Percentiles rank a stretch among this genome's conserved stretches.
Conservation (phyloP, 495 filamentous ascomycete species). For the Penicillium canescens region DNA sequence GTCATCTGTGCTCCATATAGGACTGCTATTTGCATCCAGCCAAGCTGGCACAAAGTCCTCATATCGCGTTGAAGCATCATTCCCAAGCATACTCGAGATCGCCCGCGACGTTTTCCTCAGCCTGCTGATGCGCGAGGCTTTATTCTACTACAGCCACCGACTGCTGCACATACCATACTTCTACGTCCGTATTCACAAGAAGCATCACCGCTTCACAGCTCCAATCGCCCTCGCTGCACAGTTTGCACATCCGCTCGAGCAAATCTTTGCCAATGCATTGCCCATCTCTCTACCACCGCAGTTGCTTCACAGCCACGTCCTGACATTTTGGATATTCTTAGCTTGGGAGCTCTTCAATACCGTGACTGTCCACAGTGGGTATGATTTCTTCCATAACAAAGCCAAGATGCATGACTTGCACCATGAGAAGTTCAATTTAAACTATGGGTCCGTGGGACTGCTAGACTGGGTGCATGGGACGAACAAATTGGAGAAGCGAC, state of each 20-base stretch:
- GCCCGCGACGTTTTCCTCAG: slow-evolving; percentile 44
- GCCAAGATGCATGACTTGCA: slow-evolving; percentile 57
- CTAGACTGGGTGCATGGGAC: slow-evolving; percentile 41
- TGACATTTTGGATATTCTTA: slow-evolving; percentile 54
- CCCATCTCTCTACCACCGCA: slow-evolving; percentile 54
- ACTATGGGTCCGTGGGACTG: slow-evolving; percentile 37
- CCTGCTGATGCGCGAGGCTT: slow-evolving; percentile 47
- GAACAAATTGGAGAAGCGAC: slow-evolving; percentile 24
- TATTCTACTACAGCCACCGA: slow-evolving; percentile 60
- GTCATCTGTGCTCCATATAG: slow-evolving; percentile 35
- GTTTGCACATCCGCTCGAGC: slow-evolving; percentile 60
- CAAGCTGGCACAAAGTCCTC: slow-evolving; percentile 17
- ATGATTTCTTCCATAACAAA: slow-evolving; percentile 46
- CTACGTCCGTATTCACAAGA: slow-evolving; percentile 55
- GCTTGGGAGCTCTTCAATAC: slow-evolving; percentile 50
- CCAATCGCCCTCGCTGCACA: slow-evolving; percentile 59
- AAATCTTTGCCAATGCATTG: slow-evolving; percentile 54
- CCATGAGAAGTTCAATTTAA: slow-evolving; percentile 40
- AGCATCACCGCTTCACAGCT: slow-evolving; percentile 58
- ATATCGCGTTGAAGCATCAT: slow-evolving; percentile 31
- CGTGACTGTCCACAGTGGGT: slow-evolving; percentile 55
- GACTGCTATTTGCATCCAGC: slow-evolving; percentile 22
- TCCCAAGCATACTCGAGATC: slow-evolving; percentile 38
- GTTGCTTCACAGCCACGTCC: slow-evolving; percentile 44
- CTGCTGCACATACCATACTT: slow-evolving; percentile 51